Evolutionary conservation across 306 rosid species (phyloP).

Genomic region (Quercus glauca): DNA sequence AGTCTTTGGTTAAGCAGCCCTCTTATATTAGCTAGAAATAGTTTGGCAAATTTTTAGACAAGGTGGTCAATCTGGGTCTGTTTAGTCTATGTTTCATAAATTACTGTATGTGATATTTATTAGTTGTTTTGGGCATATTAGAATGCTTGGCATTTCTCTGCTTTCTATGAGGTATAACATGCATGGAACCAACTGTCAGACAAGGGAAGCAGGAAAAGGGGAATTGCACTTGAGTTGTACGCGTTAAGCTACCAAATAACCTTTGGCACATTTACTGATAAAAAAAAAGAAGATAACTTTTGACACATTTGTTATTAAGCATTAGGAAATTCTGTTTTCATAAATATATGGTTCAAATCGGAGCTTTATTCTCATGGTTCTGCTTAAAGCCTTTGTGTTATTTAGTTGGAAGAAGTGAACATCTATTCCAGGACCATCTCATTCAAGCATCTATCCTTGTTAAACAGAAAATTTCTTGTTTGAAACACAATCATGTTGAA

Average conservation of each 20-base stretch:
- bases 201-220: background rate
- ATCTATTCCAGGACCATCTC: conserved; percentile 23
- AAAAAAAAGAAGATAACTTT: background rate
- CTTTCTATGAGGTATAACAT: conserved; percentile 2
- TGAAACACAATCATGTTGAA: conserved; percentile 41
- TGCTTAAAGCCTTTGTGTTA: background rate
- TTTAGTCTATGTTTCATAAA: conserved; percentile 5
- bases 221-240: background rate
- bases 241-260: background rate
- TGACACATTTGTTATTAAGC: conserved; percentile 5
- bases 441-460: conserved; percentile 27
- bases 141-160: conserved; percentile 4
- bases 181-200: background rate
- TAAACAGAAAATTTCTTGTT: conserved; percentile 38
- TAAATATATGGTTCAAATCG: background rate
- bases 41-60: conserved; percentile 6
- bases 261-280: background rate
- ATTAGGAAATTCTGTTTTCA: conserved; percentile 1
- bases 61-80: background rate
- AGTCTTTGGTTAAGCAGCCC: background rate
- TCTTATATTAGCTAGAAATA: conserved; percentile 6
- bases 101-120: background rate
- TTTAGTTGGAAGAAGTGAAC: conserved; percentile 21
- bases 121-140: background rate
- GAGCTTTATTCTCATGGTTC: conserved; percentile 2